Evolutionary conservation across 495 filamentous ascomycete species (phyloP).

Genomic region (Hypoxylon cercidicola): DNA sequence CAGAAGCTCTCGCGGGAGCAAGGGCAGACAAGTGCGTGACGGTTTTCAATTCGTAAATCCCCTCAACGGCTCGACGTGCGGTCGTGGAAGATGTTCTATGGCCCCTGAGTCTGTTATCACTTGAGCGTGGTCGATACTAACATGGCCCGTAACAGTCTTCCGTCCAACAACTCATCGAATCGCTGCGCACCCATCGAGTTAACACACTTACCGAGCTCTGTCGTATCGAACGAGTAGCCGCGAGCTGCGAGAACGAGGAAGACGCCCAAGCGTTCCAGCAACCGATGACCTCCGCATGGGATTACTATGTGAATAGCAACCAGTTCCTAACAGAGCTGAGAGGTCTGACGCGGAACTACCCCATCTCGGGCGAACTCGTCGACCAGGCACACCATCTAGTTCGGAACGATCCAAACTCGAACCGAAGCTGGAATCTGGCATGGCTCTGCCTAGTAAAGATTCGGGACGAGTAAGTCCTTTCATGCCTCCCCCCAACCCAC

Average conservation of each 20-base stretch:
- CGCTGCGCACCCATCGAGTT: slow-evolving; percentile 69
- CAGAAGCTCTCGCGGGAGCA: slow-evolving; percentile 29
- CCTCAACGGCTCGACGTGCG: slow-evolving; percentile 6
- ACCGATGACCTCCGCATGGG: slow-evolving; percentile 78
- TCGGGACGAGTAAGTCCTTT: slow-evolving; percentile 67
- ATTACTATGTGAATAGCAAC: slow-evolving; percentile 77
- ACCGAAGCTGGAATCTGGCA: slow-evolving; percentile 79
- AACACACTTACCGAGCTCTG: slow-evolving; percentile 81
- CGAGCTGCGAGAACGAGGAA: slow-evolving; percentile 61
- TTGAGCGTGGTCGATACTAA: slow-evolving; percentile 8
- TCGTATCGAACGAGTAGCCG: slow-evolving; percentile 74
- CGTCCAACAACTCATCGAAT: slow-evolving; percentile 57
- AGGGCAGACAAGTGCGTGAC: slow-evolving; percentile 44
- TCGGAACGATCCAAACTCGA: slow-evolving; percentile 69
- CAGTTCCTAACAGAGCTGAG: slow-evolving; percentile 78
- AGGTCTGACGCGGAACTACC: slow-evolving; percentile 74
- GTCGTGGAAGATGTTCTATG: slow-evolving; percentile 6
- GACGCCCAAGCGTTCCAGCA: slow-evolving; percentile 64
- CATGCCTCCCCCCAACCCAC: not conserved
- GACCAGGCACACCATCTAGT: slow-evolving; percentile 75
- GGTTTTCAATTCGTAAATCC: slow-evolving; percentile 43
- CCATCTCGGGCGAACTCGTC: slow-evolving; percentile 74
- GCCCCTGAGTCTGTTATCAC: not conserved
- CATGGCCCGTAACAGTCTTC: slow-evolving; percentile 34
- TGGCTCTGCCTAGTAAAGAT: slow-evolving; percentile 80